phyloP scores from a whole-genome alignment of 164 flowering plant species.

The Annona cherimola region DNA sequence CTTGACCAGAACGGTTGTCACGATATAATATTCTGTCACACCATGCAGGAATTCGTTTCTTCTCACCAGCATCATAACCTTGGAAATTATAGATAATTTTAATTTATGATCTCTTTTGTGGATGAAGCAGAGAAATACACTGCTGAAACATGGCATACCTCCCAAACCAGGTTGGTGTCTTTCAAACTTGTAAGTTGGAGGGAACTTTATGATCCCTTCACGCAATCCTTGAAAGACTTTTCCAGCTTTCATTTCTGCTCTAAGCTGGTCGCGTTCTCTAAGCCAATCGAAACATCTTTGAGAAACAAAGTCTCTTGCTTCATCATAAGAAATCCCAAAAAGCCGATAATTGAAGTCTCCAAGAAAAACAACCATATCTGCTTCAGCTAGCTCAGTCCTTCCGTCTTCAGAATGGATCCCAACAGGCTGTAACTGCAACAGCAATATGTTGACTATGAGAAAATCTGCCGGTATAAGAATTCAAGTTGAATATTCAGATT shows the following conservation, averaged over 20 bases:
- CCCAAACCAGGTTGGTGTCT: constrained; percentile 75
- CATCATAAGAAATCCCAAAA: constrained; percentile 90
- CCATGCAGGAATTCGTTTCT: constrained; percentile 99
- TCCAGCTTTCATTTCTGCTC: constrained; percentile 94
- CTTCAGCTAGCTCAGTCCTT: constrained; percentile 80
- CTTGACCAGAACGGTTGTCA: constrained; percentile 54
- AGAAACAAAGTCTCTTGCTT: constrained; percentile 93
- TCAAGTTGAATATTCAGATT: background rate
- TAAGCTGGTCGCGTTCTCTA: constrained; percentile 91
- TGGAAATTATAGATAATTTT: constrained; percentile 9
- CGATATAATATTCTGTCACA: constrained; percentile 93
- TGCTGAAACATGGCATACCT: constrained; percentile 35
- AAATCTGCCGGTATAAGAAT: background rate
- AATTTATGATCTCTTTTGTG: background rate
- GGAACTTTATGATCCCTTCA: constrained; percentile 81
- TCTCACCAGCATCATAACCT: constrained; percentile 99
- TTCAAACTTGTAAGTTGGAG: constrained; percentile 98
- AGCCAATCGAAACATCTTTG: constrained; percentile 99
- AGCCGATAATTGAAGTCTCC: constrained; percentile 98
- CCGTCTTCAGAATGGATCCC: constrained; percentile 49
- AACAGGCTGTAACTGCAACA: background rate
- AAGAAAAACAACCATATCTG: constrained; percentile 83
- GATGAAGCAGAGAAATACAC: background rate
- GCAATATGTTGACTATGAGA: background rate
- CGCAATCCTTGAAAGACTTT: constrained; percentile 98